Evolutionary conservation across 1,284 basidiomycete species (phyloP).

Genomic region (Trichosporon coremiiforme): DNA sequence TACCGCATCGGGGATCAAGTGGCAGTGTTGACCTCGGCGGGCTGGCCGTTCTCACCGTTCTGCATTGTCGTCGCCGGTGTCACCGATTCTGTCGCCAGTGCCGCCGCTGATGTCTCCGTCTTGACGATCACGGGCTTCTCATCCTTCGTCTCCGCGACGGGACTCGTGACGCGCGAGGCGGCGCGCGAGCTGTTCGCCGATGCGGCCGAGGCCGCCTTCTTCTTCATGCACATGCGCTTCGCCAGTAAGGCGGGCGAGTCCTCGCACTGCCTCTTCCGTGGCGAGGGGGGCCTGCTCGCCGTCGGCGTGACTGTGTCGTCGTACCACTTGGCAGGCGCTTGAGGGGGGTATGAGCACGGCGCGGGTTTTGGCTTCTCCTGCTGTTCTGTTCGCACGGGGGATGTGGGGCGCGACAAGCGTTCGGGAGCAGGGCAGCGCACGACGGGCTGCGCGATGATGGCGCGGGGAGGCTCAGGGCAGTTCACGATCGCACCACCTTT

Average conservation of each 20-base stretch:
- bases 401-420: not conserved
- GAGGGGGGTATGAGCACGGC: constrained; percentile 8
- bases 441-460: not conserved
- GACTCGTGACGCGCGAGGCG: constrained; percentile 5
- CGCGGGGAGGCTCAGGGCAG: constrained; percentile 11
- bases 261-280: constrained; percentile 8
- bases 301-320: constrained; percentile 11
- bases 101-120: not conserved
- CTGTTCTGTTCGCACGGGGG: not conserved
- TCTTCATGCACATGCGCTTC: constrained; percentile 19
- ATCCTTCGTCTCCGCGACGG: not conserved
- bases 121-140: not conserved
- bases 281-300: not conserved
- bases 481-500: constrained; percentile 11
- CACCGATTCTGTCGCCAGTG: not conserved
- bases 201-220: not conserved
- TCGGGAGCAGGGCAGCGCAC: not conserved
- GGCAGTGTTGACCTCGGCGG: not conserved
- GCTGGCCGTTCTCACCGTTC: not conserved
- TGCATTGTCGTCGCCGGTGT: not conserved
- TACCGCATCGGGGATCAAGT: not conserved
- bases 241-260: constrained; percentile 7
- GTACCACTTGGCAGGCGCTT: constrained; percentile 19
- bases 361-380: not conserved
- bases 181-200: not conserved